phyloP scores from a whole-genome alignment of 1,139 yeast species.

The Wickerhamomyces sp. region DNA sequence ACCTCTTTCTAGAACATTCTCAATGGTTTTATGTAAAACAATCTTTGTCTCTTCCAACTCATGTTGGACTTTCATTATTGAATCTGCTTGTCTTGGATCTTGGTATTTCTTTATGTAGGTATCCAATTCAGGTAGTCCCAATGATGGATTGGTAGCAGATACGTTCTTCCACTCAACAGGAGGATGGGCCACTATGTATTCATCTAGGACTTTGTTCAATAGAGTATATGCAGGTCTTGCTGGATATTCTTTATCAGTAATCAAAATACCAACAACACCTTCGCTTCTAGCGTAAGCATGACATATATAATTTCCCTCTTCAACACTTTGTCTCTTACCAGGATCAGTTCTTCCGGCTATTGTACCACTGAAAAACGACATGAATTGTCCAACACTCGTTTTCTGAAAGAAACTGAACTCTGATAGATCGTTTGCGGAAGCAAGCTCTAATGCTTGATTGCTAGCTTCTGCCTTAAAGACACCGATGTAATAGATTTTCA shows the following conservation, averaged over 20 bases:
- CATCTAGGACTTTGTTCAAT: slow-evolving; percentile 86
- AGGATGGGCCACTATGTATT: slow-evolving; percentile 82
- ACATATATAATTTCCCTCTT: slow-evolving; percentile 78
- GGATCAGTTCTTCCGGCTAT: slow-evolving; percentile 82
- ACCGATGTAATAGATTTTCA: slow-evolving; percentile 92
- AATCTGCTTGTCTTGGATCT: slow-evolving; percentile 96
- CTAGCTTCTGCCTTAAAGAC: slow-evolving; percentile 58
- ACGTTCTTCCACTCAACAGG: slow-evolving; percentile 60
- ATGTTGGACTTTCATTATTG: slow-evolving; percentile 94
- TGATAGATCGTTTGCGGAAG: slow-evolving; percentile 76
- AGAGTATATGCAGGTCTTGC: slow-evolving; percentile 96
- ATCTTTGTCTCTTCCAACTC: slow-evolving; percentile 97
- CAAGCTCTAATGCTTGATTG: slow-evolving; percentile 66
- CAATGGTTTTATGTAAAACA: slow-evolving; percentile 92
- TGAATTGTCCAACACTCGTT: slow-evolving; percentile 73
- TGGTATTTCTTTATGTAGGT: slow-evolving; percentile 79
- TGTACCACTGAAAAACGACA: slow-evolving; percentile 91
- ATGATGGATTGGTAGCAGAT: slow-evolving; percentile 42
- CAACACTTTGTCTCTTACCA: slow-evolving; percentile 92
- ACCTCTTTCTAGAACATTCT: slow-evolving; percentile 90
- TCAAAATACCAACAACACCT: slow-evolving; percentile 89
- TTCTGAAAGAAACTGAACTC: slow-evolving; percentile 88
- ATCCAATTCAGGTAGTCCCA: slow-evolving; percentile 60
- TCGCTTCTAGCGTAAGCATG: slow-evolving; percentile 89
- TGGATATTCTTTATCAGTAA: slow-evolving; percentile 94